Conservation (phyloP, 176 grass and related monocot species). For the Themeda triandra region DNA sequence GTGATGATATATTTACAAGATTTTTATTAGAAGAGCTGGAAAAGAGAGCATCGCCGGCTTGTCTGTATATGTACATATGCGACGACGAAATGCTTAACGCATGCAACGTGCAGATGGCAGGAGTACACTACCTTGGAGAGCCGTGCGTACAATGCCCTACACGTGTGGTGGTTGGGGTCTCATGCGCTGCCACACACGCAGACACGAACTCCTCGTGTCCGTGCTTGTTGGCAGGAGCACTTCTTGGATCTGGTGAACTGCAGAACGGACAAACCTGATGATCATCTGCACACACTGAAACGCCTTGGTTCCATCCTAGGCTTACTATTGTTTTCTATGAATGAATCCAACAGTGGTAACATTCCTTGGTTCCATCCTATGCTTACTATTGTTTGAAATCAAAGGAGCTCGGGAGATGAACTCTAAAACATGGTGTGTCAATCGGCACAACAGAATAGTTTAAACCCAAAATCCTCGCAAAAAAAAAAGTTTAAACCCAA, state of each 20-base stretch:
- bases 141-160: not conserved
- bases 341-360: too few relatives aligned
- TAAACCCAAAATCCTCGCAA: too few relatives aligned
- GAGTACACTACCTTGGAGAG: not conserved
- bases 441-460: too few relatives aligned
- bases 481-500: not conserved
- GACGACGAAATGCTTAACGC: not conserved
- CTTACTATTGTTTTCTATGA: too few relatives aligned
- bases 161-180: slow-evolving; percentile 21
- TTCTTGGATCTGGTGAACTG: slow-evolving; percentile 31
- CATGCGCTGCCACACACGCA: not conserved
- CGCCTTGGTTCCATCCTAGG: too few relatives aligned
- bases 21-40: too few relatives aligned
- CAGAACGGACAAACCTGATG: slow-evolving; percentile 17
- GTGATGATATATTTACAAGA: too few relatives aligned
- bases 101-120: not conserved
- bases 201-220: not conserved
- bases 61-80: too few relatives aligned
- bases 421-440: not conserved
- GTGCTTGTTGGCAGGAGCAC: slow-evolving; percentile 7
- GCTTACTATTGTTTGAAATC: not conserved
- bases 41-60: too few relatives aligned
- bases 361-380: too few relatives aligned
- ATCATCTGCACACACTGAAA: not conserved
- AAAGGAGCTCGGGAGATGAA: not conserved